Percentiles rank a stretch among this genome's conserved stretches.
Conservation (phyloP, 2,329 filamentous ascomycete genomes). For the Diaporthe citrichinensis region DNA sequence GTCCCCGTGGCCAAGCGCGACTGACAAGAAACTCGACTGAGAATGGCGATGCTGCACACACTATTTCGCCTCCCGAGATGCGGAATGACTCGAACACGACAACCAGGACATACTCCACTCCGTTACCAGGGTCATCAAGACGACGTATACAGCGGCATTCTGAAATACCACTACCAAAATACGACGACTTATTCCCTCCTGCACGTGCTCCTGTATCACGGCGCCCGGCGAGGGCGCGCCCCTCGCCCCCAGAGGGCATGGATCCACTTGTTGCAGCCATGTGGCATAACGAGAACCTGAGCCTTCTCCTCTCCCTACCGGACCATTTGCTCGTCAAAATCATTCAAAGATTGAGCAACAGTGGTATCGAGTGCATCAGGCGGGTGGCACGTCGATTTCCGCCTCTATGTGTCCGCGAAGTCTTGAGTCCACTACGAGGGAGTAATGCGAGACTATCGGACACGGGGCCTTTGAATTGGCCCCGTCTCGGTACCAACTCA, state of each 20-base stretch:
- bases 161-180: neutral
- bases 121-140: no score
- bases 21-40: no score
- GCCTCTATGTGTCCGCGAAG: neutral
- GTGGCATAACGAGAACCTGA: slow-evolving; percentile 8
- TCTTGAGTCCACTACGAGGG: neutral
- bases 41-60: neutral
- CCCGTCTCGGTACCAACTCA: neutral
- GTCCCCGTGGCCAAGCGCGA: neutral
- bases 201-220: neutral
- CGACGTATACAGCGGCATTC: neutral
- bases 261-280: neutral
- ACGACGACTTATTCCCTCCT: neutral
- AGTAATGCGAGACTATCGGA: neutral
- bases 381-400: slow-evolving; percentile 17
- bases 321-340: neutral
- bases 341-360: neutral
- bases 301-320: neutral
- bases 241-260: neutral
- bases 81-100: neutral
- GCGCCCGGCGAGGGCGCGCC: neutral
- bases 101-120: neutral
- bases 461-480: slow-evolving; percentile 10
- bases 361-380: slow-evolving; percentile 17
- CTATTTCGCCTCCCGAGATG: neutral